Percentiles rank a stretch among this genome's conserved stretches.
Conservation (phyloP, 192 early-diverging fungal genomes). For the Coemansia guatemalensis region DNA sequence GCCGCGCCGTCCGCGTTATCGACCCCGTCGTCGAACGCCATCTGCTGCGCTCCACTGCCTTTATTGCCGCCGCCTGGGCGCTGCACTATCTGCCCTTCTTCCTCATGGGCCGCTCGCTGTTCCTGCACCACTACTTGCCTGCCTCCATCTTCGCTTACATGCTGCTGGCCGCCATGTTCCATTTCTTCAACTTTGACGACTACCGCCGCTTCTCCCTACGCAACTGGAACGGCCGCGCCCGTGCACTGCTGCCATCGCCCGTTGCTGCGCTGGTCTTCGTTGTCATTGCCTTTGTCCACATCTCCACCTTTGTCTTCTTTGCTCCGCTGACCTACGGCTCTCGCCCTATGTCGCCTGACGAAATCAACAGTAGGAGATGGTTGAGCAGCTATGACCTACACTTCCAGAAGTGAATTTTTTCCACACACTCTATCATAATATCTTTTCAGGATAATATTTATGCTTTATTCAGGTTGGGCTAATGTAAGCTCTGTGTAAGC, state of each 20-base stretch:
- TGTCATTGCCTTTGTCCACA: slow-evolving; percentile 45
- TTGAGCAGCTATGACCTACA: slow-evolving; percentile 88
- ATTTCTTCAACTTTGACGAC: slow-evolving; percentile 55
- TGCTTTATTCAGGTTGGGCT: neutral
- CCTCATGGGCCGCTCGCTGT: slow-evolving; percentile 69
- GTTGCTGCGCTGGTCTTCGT: slow-evolving; percentile 49
- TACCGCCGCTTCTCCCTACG: slow-evolving; percentile 48
- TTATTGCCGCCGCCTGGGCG: slow-evolving; percentile 65
- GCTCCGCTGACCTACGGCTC: slow-evolving; percentile 87
- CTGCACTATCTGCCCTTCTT: slow-evolving; percentile 80
- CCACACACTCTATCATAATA: neutral
- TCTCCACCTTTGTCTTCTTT: slow-evolving; percentile 74
- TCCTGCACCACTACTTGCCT: slow-evolving; percentile 83
- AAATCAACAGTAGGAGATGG: slow-evolving; percentile 66
- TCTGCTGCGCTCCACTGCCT: slow-evolving; percentile 55
- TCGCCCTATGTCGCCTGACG: slow-evolving; percentile 58
- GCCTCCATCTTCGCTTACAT: slow-evolving; percentile 74
- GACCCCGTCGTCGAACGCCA: slow-evolving; percentile 35
- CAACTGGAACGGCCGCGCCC: slow-evolving; percentile 32
- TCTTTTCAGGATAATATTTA: neutral
- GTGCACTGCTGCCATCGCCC: slow-evolving; percentile 36
- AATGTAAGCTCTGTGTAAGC: no score
- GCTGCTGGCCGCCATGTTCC: slow-evolving; percentile 57
- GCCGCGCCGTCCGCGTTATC: slow-evolving; percentile 70
- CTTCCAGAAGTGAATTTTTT: slow-evolving; percentile 40